Base-by-base conservation (phyloP, 768 basidiomycete species). In the Kockovaella imperatae region DNA sequence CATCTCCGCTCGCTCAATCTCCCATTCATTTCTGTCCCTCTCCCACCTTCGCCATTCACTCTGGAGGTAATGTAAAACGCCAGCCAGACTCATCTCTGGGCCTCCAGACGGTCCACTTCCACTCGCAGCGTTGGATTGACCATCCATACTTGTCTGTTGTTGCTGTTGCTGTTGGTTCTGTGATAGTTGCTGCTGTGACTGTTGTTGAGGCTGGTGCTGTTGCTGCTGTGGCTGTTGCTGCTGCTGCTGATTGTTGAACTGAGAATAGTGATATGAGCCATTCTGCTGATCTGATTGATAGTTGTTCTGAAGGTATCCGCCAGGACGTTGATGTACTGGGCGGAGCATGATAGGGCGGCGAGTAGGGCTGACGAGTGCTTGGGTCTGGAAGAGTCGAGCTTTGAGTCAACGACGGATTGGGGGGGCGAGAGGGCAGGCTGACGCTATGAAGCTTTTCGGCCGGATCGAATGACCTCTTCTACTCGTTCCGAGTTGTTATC, bases 1-100 rank as follows among this genome's bases (percentile, higher is more conserved):
- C 91, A 97, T 96, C 74, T 97, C 95, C 26, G 95, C 95, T 60
- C 95, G 78, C 74, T 97, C 95, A 63, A 99, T 99, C 77, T 99
- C 95, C 93, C 93, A 99, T 74, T 99, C 95, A 70, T 99, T 99
- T 64, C 93, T 79, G 75, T 99, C 95, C 70, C 91, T 83, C 73
- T 97, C 95, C 67, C 95, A 97, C 13, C 87, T 79, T 54, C 95
- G 79, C 88, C 91, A 96, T 76, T 99, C 95, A 18, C 87, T 88
- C 75, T 99, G 95, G 43, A 97, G 78, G 72, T 88, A 99, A 75
- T 99, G 95, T 53, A 99, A 78, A 50, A 97, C 90, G 64, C 81
- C 84, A 5, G 90, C 91, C 45, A 97, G 81, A 39, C 84, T 95
- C 71, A 85, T 87, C 73, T 93, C 89, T 38, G 42, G 56, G 25